Evolutionary conservation across 2,329 filamentous ascomycete species (phyloP).

Genomic region (Aschersonia sp.): DNA sequence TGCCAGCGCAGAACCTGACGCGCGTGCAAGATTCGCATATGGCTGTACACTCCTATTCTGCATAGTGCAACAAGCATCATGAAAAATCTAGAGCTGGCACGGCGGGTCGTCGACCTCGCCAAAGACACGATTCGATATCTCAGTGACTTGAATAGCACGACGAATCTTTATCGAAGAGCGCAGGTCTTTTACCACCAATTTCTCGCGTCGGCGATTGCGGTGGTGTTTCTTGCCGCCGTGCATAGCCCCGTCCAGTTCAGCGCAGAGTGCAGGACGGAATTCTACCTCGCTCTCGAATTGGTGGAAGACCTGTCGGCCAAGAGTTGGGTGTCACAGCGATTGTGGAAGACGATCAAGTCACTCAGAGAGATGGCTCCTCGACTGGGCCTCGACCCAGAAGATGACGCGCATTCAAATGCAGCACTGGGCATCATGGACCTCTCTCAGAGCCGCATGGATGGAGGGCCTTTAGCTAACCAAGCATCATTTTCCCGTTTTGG

Average conservation of each 20-base stretch:
- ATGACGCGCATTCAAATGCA: constrained; percentile 36
- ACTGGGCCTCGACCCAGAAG: constrained; percentile 40
- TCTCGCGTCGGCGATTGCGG: constrained; percentile 58
- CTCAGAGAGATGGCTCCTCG: constrained; percentile 60
- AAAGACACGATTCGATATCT: constrained; percentile 65
- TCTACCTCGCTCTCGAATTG: constrained; percentile 64
- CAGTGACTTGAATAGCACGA: constrained; percentile 55
- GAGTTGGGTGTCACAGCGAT: constrained; percentile 55
- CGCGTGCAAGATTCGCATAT: constrained; percentile 52
- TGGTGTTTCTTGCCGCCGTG: constrained; percentile 62
- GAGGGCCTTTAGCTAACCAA: constrained; percentile 8
- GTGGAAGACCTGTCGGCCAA: constrained; percentile 59
- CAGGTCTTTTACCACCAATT: constrained; percentile 76
- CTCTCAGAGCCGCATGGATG: constrained; percentile 22
- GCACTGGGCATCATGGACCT: constrained; percentile 42
- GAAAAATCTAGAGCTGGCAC: constrained; percentile 58
- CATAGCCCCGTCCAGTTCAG: constrained; percentile 63
- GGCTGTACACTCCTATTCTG: constrained; percentile 76
- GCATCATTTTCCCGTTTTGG: constrained; percentile 15
- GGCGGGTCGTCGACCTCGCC: constrained; percentile 59
- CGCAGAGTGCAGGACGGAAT: constrained; percentile 54
- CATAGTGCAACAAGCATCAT: constrained; percentile 76
- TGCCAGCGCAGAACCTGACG: not conserved
- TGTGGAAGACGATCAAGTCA: constrained; percentile 59
- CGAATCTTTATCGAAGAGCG: constrained; percentile 55